Evolutionary conservation across 2,329 filamentous ascomycete genomes (phyloP), one percentile per base, ranked within the genome.

Genomic region (Pseudocercospora crystallina): DNA sequence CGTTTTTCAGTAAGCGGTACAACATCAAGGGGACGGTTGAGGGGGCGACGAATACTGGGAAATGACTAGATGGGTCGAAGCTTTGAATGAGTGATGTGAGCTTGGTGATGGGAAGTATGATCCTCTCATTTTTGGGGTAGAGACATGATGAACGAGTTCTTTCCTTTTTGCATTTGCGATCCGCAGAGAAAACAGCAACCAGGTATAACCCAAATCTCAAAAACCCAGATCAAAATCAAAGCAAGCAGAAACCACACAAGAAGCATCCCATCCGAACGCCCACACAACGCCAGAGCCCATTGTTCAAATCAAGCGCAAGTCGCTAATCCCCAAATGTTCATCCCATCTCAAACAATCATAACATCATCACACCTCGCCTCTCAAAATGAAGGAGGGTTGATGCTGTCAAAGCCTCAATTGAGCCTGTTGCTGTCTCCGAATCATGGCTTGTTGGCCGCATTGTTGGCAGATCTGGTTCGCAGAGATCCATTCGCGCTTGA

Each of bases 1-100:
- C 87, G 2, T 99, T 95, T 74, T 99, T 99, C 73, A 89, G 87
- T 61, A 99, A 97, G 77, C 81, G 94, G 51, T 99, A 99, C 75
- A 97, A 96, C 64, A 81, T 97, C 44, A 84, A 95, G 40, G 90
- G 89, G 45, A 66, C 65, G 49, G 70, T 73, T 10, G 65, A 67
- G 48, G 66, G 66, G 12, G 64, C 67, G 2, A 60, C 60, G 41
- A 69, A 69, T 52, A 61, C 56, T 26, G 56, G 58, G 29, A 13
- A 41, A 30, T 26, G 20, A 42, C 8, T 11, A 10, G 39, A 35
- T 42, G 37, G 34, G 30, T 29, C 32, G 49, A 43, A 32, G 44
- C 39, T 41, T 34, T 37, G 40, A 37, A n/a, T 12, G n/a, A 40
- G 8, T 32, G 43, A 31, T 41, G n/a, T 38, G 15, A 32, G 9